A percentile compares a stretch with the other conserved stretches of the same genome.
These are phyloP conservation scores for Antitrichia curtipendula DNA, from an alignment of 225 moss, liverwort and hornwort genomes.

Conservation along the genomic window DNA sequence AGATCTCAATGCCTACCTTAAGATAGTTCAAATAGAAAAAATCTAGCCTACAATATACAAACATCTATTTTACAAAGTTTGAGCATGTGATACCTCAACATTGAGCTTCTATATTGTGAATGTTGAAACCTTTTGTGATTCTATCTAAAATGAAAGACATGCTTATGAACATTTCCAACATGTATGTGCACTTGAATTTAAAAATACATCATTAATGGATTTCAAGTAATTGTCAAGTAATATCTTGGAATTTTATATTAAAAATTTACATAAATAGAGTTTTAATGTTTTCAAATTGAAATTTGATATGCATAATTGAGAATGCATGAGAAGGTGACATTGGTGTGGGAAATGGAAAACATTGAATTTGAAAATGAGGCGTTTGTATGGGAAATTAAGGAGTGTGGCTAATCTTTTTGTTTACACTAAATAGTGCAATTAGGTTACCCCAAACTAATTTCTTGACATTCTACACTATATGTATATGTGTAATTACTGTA, in stretches of 20 bases:
- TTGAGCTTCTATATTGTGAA: neutral
- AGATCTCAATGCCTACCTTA: fast-evolving
- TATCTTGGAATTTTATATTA: neutral
- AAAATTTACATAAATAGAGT: neutral
- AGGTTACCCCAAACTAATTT: too few relatives aligned
- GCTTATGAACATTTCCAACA: neutral
- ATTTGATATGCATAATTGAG: neutral
- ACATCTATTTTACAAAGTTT: neutral
- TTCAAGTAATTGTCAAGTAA: neutral
- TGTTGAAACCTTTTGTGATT: neutral
- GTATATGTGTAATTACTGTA: too few relatives aligned
- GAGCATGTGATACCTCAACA: fast-evolving
- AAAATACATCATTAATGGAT: neutral
- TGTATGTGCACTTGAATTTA: neutral
- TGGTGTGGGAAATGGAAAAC: neutral
- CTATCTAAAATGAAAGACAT: neutral
- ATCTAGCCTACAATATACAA: neutral
- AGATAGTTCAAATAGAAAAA: neutral
- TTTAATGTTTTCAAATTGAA: neutral
- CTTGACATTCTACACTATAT: too few relatives aligned
- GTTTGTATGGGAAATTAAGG: neutral
- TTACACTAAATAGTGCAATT: too few relatives aligned
- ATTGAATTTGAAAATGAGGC: neutral
- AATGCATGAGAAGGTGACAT: neutral
- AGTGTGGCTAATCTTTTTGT: neutral